Conservation (phyloP, 1,284 basidiomycete species). For the Sporisorium graminicola region DNA sequence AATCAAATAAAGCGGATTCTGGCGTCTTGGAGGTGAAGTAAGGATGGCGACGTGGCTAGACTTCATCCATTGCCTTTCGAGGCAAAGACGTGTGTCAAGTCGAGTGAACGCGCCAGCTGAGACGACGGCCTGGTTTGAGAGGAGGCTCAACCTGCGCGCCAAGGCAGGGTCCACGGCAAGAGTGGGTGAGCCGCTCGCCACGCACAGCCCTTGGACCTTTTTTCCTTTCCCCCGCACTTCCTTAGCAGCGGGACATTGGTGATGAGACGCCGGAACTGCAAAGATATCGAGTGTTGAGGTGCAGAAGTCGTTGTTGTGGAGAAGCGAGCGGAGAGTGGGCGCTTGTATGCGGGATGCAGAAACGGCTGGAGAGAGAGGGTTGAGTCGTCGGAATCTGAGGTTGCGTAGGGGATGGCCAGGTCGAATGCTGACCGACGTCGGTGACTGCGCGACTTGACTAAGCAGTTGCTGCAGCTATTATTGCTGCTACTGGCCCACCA, state of each 20-base stretch:
- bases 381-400: not conserved
- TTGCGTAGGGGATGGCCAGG: not conserved
- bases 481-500: not conserved
- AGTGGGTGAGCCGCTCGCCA: not conserved
- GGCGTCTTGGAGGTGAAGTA: not conserved
- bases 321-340: not conserved
- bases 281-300: not conserved
- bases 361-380: not conserved
- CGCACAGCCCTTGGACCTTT: not conserved
- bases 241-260: not conserved
- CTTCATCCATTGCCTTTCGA: no score
- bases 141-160: not conserved
- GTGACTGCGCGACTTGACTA: not conserved
- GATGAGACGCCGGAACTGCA: not conserved
- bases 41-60: not conserved
- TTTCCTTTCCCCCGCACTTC: not conserved
- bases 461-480: no score
- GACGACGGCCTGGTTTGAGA: not conserved
- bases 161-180: conserved; percentile 4
- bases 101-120: not conserved
- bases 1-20: not conserved
- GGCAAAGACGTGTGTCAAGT: no score
- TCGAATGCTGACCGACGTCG: not conserved
- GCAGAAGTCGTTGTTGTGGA: not conserved
- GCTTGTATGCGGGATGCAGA: conserved; percentile 1